Evolutionary conservation across 345 rosid species (phyloP).

Genomic region (Murraya paniculata): DNA sequence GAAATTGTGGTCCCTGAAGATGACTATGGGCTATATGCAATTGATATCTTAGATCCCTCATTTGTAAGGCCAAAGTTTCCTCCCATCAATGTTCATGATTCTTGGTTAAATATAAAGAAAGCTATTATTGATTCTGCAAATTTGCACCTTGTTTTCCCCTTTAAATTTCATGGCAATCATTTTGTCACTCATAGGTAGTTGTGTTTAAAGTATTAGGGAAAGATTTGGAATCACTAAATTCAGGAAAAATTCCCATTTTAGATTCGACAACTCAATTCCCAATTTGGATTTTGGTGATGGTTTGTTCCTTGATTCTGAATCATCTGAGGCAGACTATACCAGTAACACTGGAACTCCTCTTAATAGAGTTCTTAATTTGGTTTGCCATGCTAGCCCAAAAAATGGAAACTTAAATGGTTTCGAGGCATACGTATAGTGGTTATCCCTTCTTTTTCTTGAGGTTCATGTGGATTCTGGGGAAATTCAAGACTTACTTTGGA

Average conservation of each 20-base stretch:
- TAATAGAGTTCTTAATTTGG: too few species aligned
- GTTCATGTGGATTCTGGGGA: too few species aligned
- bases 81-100: background rate
- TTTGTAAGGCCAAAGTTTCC: constrained; percentile 40
- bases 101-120: background rate
- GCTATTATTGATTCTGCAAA: background rate
- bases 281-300: too few species aligned
- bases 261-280: too few species aligned
- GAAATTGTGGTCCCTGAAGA: constrained; percentile 83
- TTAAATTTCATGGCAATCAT: background rate
- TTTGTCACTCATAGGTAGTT: background rate
- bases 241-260: background rate
- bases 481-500: too few species aligned
- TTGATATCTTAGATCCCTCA: constrained; percentile 82
- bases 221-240: background rate
- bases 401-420: too few species aligned
- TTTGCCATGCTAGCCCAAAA: too few species aligned
- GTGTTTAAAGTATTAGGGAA: background rate
- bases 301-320: too few species aligned
- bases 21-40: constrained; percentile 80
- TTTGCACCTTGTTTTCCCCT: background rate
- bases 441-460: too few species aligned
- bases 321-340: too few species aligned
- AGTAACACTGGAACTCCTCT: too few species aligned
- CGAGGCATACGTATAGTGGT: too few species aligned